Base-by-base conservation (phyloP, 305 asterid species). In the Solanum hybrid region DNA sequence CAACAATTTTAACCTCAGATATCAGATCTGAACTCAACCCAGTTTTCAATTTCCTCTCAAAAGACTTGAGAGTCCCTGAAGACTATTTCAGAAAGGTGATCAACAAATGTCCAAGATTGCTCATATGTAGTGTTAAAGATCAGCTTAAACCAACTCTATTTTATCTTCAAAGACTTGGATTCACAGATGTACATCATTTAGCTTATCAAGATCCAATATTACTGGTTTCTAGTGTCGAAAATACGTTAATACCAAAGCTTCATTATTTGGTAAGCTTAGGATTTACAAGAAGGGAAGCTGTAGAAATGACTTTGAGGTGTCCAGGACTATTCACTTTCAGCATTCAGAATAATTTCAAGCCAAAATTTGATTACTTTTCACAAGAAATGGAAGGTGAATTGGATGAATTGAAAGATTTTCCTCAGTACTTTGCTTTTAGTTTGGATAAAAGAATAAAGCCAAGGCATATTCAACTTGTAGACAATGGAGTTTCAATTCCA, bases 381-480 rank as follows among this genome's bases (percentile, higher is more conserved):
- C 81, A 90, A 81, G 95, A 93, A 79, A 97, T 97, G 97, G 56
- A 91, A 86, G 97, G 99, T 22, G n/a, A 29, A 37, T 82, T 95
- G 94, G 94, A 91, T 89, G 96, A 96, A 56, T 66, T 96, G 92
- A 93, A 93, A 93, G 94, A 89, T 4, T 97, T 97, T 81, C 98
- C 99, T 8, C 99, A 96, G 94, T 96, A 93, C 56, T 97, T 97
- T 56, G 91, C 96, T 4, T 97, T 97, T 87, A 97, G 98, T 86
- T 90, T 97, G 97, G 98, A 95, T 94, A 97, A 95, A 56, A 90
- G 98, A 95, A 96, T 97, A 38, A 96, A 93, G 90, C 93, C 94
- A 3, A 90, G 97, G 92, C 94, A 95, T 64, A 29, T 38, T 90
- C 95, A 92, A 92, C 90, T 90, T 88, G 93, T 94, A 40, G 51